phyloP scores from a whole-genome alignment of 331 rosid genomes.

The Rosa hybrid region DNA sequence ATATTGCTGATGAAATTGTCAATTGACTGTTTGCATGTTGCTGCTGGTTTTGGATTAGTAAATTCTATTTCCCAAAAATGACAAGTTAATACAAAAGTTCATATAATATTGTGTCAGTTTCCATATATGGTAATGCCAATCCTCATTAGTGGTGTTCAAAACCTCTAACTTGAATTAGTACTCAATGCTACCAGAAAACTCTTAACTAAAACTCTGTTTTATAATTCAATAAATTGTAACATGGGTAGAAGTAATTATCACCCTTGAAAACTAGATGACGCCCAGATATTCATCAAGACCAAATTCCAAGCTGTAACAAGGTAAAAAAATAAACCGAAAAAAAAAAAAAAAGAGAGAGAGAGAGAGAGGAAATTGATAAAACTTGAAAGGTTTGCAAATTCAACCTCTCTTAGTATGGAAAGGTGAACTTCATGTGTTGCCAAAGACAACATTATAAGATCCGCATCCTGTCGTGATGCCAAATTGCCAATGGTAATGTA shows the following conservation, averaged over 20 bases:
- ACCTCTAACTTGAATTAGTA: too few species aligned
- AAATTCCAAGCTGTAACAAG: not conserved
- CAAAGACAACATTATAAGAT: conserved; percentile 61
- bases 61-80: conserved; percentile 22
- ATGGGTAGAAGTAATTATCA: too few species aligned
- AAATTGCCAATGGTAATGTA: not conserved
- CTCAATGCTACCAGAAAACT: too few species aligned
- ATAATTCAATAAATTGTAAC: not conserved
- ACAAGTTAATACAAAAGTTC: not conserved
- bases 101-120: too few species aligned
- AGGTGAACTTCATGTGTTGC: conserved; percentile 63
- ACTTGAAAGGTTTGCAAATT: not conserved
- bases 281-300: not conserved
- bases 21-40: not conserved
- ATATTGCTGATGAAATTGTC: not conserved
- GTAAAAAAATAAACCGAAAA: not conserved
- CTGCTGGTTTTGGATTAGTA: not conserved
- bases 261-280: not conserved
- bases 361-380: too few species aligned
- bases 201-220: too few species aligned
- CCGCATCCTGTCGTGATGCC: conserved; percentile 53
- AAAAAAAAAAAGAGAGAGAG: too few species aligned
- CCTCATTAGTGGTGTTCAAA: too few species aligned
- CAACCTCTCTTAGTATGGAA: conserved; percentile 68
- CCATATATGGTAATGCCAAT: too few species aligned